Conservation (phyloP, 495 filamentous ascomycete genomes). For the Paragyromitra xinjiangensis region DNA sequence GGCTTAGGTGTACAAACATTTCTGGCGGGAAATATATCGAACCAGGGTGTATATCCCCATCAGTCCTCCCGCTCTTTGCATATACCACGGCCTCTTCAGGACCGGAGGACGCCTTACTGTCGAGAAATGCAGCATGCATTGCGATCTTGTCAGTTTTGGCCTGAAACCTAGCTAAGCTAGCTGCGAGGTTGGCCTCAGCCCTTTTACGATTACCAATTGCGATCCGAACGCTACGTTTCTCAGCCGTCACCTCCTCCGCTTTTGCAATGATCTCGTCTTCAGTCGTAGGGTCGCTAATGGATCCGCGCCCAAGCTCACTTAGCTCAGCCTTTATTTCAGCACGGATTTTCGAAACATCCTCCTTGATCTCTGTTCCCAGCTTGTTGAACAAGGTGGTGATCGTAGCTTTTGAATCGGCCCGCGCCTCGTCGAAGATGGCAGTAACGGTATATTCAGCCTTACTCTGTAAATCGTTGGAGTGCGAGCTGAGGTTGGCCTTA, state of each 20-base stretch:
- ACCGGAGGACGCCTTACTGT: too few relatives aligned
- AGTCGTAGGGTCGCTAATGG: neutral
- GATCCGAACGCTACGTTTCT: neutral
- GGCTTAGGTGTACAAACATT: neutral
- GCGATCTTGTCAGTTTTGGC: too few relatives aligned
- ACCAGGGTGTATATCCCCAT: neutral
- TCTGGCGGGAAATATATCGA: neutral
- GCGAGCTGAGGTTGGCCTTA: neutral
- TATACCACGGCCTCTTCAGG: too few relatives aligned
- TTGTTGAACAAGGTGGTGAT: neutral
- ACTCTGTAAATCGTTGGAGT: neutral
- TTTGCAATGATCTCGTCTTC: neutral
- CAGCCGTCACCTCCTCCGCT: neutral
- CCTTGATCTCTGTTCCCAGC: neutral
- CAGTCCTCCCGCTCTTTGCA: neutral
- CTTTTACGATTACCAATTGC: neutral
- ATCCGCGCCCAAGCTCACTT: neutral
- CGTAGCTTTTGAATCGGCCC: neutral
- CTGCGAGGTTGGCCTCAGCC: neutral
- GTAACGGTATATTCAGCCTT: neutral
- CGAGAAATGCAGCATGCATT: too few relatives aligned
- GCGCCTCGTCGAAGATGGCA: neutral
- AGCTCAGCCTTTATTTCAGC: neutral
- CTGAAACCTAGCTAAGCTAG: neutral
- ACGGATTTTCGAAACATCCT: neutral